Percentiles rank a stretch among this genome's conserved stretches.
phyloP scores from a whole-genome alignment of 2,329 filamentous ascomycete genomes.

The Curvularia lunata region DNA sequence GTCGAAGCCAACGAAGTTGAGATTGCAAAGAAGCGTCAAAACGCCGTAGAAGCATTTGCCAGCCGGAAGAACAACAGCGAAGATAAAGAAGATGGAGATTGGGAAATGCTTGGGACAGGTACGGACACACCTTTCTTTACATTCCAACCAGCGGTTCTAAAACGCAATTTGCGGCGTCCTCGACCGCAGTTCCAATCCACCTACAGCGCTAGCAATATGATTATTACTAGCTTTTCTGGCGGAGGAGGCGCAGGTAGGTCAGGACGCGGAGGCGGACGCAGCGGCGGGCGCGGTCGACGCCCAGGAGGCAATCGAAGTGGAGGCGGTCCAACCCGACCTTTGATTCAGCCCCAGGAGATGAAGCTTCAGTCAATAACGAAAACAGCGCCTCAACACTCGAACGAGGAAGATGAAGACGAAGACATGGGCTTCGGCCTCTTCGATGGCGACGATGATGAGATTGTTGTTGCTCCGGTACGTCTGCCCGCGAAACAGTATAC shows the following conservation, averaged over 20 bases:
- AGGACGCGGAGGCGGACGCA: too few relatives aligned
- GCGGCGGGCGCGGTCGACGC: too few relatives aligned
- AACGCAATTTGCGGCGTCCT: too few relatives aligned
- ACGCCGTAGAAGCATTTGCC: background rate
- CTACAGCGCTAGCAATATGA: too few relatives aligned
- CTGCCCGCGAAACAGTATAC: too few relatives aligned
- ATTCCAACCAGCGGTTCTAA: background rate
- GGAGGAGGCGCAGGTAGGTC: too few relatives aligned
- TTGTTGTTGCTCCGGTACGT: too few relatives aligned
- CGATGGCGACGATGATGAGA: background rate
- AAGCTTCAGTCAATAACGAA: too few relatives aligned
- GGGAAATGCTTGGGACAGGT: background rate
- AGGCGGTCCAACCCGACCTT: background rate
- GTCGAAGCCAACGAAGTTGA: slow-evolving; percentile 8
- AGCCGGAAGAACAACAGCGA: background rate
- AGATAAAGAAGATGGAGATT: background rate
- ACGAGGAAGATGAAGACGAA: background rate
- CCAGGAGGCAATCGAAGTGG: background rate
- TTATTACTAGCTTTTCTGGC: too few relatives aligned
- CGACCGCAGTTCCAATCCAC: too few relatives aligned
- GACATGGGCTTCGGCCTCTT: background rate
- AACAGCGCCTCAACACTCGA: too few relatives aligned
- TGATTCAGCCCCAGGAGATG: too few relatives aligned
- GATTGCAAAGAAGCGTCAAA: background rate
- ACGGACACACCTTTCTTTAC: background rate